Conservation (phyloP, 768 basidiomycete genomes). For the Tylopilus subfusipes region DNA sequence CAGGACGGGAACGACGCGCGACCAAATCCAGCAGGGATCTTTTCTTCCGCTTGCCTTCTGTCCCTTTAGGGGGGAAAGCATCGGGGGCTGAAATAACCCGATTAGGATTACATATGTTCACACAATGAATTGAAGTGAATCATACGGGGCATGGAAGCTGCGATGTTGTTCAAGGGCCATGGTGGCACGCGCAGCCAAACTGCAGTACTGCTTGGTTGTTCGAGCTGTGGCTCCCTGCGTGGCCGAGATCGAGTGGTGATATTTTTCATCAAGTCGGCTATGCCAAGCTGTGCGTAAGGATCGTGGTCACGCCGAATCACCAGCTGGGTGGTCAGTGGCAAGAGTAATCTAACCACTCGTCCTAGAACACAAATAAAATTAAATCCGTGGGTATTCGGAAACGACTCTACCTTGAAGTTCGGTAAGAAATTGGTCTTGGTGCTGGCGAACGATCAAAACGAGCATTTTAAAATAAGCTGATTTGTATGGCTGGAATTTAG, state of each 20-base stretch:
- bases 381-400: background rate
- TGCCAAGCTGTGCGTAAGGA: conserved; percentile 33
- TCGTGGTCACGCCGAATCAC: conserved; percentile 29
- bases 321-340: conserved; percentile 32
- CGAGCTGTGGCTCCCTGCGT: conserved; percentile 18
- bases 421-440: conserved; percentile 22
- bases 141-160: conserved; percentile 39
- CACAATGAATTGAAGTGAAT: background rate
- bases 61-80: conserved; percentile 28
- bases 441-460: conserved; percentile 36
- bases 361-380: conserved; percentile 15
- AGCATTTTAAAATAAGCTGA: conserved; percentile 48
- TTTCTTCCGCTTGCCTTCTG: conserved; percentile 15
- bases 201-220: conserved; percentile 9
- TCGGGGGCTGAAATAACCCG: conserved; percentile 36
- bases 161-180: conserved; percentile 23
- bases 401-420: conserved; percentile 27
- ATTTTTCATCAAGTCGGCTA: conserved; percentile 30
- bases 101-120: conserved; percentile 4
- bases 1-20: conserved; percentile 21
- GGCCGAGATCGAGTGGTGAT: conserved; percentile 12
- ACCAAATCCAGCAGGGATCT: conserved; percentile 4
- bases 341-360: conserved; percentile 32
- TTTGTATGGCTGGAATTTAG: conserved; percentile 40
- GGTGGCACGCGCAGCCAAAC: conserved; percentile 17